Evolutionary conservation across 2,329 filamentous ascomycete genomes (phyloP), one percentile per base, ranked within the genome.

Genomic region (Xylariaceae sp.): DNA sequence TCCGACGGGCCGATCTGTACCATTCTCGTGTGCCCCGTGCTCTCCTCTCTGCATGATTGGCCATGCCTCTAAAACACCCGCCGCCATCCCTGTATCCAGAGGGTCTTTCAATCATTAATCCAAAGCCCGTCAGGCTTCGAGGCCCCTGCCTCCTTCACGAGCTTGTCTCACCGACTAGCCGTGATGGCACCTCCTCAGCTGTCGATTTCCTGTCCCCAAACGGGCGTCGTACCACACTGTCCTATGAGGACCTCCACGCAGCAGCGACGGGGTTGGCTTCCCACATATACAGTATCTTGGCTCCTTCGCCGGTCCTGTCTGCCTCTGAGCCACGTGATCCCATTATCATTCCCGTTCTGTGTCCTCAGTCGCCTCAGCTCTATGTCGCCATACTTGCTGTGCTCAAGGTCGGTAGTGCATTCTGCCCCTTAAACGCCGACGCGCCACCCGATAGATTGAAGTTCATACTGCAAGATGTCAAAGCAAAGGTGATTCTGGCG

Each of bases 381-480:
- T 95, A 95, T 60, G 71, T 92, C 40, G 72, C 85, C 1, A 74
- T 86, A 46, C 61, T 95, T 31, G 88, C 83, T 3, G 76, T 90
- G 37, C 68, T 95, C 32, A 88, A 89, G 59, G 80, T 81, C 9
- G 89, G 89, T 5, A 85, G 76, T 24, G 87, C 87, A 0, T 95
- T 95, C 53, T 95, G 88, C 50, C 88, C 89, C 0, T 66, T 96
- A 40, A 83, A 83, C 44, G 70, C 85, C 34, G 88, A 94, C 60
- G 77, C 82, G 0, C 89, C 89, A 0, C 60, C 69, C 3, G 87
- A 94, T 37, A 74, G 89, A 34, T 71, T 94, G 30, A 76, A 72
- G 35, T 95, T 94, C 57, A 89, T 95, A 34, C 62, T 89, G 12
- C 60, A 75, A n/a, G 88, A 96, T 67, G 76, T 94, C 27, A 68